These are phyloP conservation scores for Boletus subparvulus DNA, from an alignment of 768 basidiomycete species.

Conservation along the genomic window DNA sequence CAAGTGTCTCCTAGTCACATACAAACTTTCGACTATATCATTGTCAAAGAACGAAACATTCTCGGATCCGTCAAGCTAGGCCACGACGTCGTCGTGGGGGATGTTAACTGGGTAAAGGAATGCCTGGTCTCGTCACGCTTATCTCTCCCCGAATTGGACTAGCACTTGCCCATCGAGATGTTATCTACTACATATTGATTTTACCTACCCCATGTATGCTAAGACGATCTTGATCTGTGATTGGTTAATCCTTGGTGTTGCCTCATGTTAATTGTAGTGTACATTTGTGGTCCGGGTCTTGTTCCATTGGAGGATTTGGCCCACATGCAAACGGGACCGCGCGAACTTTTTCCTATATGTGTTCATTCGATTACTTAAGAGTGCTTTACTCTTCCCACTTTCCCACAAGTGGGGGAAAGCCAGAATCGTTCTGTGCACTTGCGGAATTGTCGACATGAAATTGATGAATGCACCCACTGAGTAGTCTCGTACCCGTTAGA, in stretches of 20 bases:
- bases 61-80: conserved; percentile 30
- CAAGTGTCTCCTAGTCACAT: conserved; percentile 26
- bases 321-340: too few relatives aligned
- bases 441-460: too few relatives aligned
- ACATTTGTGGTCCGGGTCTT: neutral
- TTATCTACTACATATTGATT: conserved; percentile 4
- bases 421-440: too few relatives aligned
- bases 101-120: conserved; percentile 75
- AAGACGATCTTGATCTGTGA: neutral
- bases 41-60: conserved; percentile 48
- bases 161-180: neutral
- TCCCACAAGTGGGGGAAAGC: too few relatives aligned
- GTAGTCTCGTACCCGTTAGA: too few relatives aligned
- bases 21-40: conserved; percentile 56
- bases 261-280: conserved; percentile 5
- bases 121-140: conserved; percentile 66
- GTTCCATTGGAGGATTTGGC: too few relatives aligned
- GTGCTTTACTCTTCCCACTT: too few relatives aligned
- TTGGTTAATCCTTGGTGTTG: neutral
- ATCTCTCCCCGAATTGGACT: conserved; percentile 31
- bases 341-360: too few relatives aligned
- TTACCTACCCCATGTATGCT: neutral
- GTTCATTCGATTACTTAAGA: too few relatives aligned
- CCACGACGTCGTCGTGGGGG: conserved; percentile 40
- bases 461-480: too few relatives aligned